phyloP scores from a whole-genome alignment of 2,329 filamentous ascomycete genomes.

The Cercospora beticola region DNA sequence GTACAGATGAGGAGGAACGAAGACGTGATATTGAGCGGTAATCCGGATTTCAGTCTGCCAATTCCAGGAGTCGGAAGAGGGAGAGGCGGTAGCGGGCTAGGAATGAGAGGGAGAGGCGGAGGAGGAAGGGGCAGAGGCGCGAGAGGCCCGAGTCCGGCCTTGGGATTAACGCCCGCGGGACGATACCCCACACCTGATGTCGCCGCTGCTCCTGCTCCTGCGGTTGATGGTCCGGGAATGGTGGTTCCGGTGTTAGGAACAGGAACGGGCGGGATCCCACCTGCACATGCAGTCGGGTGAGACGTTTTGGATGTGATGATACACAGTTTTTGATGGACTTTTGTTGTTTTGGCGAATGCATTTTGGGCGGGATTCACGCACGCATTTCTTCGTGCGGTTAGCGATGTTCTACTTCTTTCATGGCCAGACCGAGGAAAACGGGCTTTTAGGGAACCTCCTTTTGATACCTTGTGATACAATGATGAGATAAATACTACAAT shows the following conservation, averaged over 20 bases:
- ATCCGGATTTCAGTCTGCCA: conserved; percentile 82
- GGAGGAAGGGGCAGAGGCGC: conserved; percentile 13
- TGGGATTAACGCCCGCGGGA: conserved; percentile 34
- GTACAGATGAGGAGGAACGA: conserved; percentile 49
- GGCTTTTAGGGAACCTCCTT: background rate
- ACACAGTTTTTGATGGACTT: background rate
- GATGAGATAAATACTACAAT: background rate
- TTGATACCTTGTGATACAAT: background rate
- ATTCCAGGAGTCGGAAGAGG: conserved; percentile 36
- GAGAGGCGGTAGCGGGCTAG: conserved; percentile 34
- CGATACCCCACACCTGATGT: conserved; percentile 34
- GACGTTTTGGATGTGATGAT: background rate
- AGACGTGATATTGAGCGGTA: conserved; percentile 73
- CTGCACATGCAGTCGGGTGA: background rate
- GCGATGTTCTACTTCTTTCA: background rate
- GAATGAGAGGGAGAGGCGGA: conserved; percentile 32
- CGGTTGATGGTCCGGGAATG: background rate
- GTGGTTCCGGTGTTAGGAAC: background rate
- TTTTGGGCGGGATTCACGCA: background rate
- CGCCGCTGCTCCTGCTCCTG: background rate
- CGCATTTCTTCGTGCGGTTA: background rate
- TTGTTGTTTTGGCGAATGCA: background rate
- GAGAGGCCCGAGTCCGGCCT: conserved; percentile 11
- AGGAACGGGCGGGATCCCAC: background rate
- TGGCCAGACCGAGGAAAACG: background rate